Conservation (phyloP, 2,329 filamentous ascomycete genomes). For the Tricladium varicosporioides region DNA sequence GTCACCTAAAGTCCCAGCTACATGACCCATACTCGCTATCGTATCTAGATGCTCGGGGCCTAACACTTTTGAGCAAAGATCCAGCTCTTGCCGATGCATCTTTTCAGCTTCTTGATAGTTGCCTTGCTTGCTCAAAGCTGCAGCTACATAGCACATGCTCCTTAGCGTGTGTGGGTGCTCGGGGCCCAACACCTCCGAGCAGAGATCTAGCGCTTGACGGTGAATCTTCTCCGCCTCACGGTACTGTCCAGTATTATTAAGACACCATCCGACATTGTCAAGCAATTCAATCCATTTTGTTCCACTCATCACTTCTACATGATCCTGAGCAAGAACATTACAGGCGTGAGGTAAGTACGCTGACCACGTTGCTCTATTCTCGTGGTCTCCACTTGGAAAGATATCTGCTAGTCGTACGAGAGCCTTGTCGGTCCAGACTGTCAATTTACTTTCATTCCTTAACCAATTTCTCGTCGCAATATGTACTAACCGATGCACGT, state of each 20-base stretch:
- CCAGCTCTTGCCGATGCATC: constrained; percentile 18
- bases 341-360: background rate
- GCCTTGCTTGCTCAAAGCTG: constrained; percentile 13
- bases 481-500: constrained; percentile 8
- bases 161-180: too few relatives aligned
- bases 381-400: background rate
- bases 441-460: background rate
- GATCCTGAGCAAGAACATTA: background rate
- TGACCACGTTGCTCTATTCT: background rate
- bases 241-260: too few relatives aligned
- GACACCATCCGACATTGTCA: background rate
- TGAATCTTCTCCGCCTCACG: too few relatives aligned
- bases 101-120: constrained; percentile 27
- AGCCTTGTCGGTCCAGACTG: background rate
- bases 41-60: constrained; percentile 25
- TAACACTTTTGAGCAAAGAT: constrained; percentile 14
- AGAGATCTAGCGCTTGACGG: too few relatives aligned
- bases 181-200: too few relatives aligned
- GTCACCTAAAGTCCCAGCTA: constrained; percentile 18
- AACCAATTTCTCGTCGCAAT: constrained; percentile 4
- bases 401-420: background rate
- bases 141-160: too few relatives aligned
- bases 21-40: constrained; percentile 20
- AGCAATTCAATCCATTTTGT: background rate
- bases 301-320: background rate